These are phyloP conservation scores for Isatis tinctoria DNA, from an alignment of 345 rosid species.

Conservation along the genomic window DNA sequence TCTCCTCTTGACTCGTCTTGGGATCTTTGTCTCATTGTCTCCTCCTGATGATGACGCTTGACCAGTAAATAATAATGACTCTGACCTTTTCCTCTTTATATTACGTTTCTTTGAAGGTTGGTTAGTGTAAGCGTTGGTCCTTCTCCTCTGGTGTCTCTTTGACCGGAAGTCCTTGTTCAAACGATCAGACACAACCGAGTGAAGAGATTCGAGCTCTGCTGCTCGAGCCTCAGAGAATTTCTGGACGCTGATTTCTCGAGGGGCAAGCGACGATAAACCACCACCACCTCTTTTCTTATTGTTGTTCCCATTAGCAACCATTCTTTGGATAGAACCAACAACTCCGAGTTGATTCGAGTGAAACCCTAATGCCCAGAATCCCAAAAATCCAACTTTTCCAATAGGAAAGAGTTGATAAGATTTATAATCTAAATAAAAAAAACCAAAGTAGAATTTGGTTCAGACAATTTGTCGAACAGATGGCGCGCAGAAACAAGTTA, in stretches of 20 bases:
- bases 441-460: not conserved
- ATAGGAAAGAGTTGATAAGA: not conserved
- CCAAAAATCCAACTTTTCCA: not conserved
- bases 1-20: conserved; percentile 59
- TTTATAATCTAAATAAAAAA: too few relatives aligned
- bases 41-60: conserved; percentile 2
- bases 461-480: conserved; percentile 29
- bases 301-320: conserved; percentile 16
- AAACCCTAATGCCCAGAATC: not conserved
- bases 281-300: conserved; percentile 19
- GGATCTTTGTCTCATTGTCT: conserved; percentile 28
- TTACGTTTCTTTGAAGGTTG: conserved; percentile 45
- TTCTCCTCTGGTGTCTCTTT: conserved; percentile 71
- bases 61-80: conserved; percentile 9
- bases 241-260: conserved; percentile 62
- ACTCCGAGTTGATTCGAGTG: not conserved
- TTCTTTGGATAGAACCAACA: not conserved
- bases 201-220: conserved; percentile 62
- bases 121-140: conserved; percentile 63
- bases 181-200: conserved; percentile 51
- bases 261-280: conserved; percentile 31
- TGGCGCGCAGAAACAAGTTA: not conserved
- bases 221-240: conserved; percentile 69
- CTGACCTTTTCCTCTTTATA: conserved; percentile 42
- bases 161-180: conserved; percentile 56